Evolutionary conservation across 495 filamentous ascomycete species (phyloP).

Genomic region (Trichoderma virens): DNA sequence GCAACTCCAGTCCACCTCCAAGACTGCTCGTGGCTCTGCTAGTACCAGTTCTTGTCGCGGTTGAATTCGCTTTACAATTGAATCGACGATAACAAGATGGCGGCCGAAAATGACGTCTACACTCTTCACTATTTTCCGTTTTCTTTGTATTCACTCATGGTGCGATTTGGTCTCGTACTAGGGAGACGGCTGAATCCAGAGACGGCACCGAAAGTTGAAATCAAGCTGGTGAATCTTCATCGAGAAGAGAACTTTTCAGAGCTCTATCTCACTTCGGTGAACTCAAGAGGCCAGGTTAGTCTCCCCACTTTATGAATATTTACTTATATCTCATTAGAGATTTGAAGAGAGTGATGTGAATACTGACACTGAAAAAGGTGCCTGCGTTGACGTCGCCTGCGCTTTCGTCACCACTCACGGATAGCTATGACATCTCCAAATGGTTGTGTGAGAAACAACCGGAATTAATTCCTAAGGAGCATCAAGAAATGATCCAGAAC

Average conservation of each 20-base stretch:
- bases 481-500: background rate
- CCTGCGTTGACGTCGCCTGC: conserved; percentile 1
- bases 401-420: background rate
- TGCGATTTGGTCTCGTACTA: background rate
- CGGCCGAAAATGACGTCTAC: background rate
- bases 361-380: background rate
- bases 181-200: background rate
- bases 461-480: background rate
- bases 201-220: conserved; percentile 3
- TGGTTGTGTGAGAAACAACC: conserved; percentile 10
- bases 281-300: conserved; percentile 11
- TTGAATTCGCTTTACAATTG: too few relatives aligned
- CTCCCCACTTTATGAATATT: background rate
- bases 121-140: conserved; percentile 11
- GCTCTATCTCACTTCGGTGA: conserved; percentile 8
- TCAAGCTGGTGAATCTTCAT: conserved; percentile 10
- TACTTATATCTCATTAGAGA: background rate
- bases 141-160: conserved; percentile 13
- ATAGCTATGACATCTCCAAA: conserved; percentile 10
- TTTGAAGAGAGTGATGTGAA: background rate
- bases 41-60: too few relatives aligned
- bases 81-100: background rate
- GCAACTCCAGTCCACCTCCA: background rate
- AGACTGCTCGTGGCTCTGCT: too few relatives aligned
- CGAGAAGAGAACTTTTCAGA: conserved; percentile 11